phyloP scores from a whole-genome alignment of 2,329 filamentous ascomycete species.

The Monosporascus sp. region DNA sequence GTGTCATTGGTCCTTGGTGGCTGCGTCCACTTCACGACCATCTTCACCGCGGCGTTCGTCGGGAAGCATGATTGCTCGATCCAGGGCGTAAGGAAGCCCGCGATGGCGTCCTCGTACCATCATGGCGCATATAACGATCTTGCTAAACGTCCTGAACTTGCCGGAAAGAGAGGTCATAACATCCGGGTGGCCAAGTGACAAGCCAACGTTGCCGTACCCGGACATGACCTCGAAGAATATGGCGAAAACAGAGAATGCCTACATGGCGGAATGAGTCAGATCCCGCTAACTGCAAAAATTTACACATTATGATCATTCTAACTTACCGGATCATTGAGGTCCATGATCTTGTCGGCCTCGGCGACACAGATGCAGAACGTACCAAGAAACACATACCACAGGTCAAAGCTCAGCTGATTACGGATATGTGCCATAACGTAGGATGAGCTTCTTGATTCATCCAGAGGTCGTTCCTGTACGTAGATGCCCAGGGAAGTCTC shows the following conservation, averaged over 20 bases:
- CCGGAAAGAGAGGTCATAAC: constrained; percentile 51
- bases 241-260: constrained; percentile 54
- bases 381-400: constrained; percentile 44
- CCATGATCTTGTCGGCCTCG: too few species aligned
- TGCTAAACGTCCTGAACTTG: constrained; percentile 48
- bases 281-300: too few species aligned
- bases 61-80: constrained; percentile 46
- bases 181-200: constrained; percentile 50
- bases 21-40: too few species aligned
- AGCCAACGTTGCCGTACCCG: constrained; percentile 57
- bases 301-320: too few species aligned
- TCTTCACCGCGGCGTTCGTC: constrained; percentile 2
- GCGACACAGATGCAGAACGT: too few species aligned
- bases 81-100: constrained; percentile 51
- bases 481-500: constrained; percentile 62
- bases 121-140: constrained; percentile 52
- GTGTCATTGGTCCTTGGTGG: too few species aligned
- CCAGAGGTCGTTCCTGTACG: constrained; percentile 22
- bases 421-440: too few species aligned
- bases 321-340: too few species aligned
- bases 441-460: constrained; percentile 1
- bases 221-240: constrained; percentile 54
- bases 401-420: constrained; percentile 57
- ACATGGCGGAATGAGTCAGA: constrained; percentile 42
- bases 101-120: constrained; percentile 53